Percentiles rank a stretch among this genome's conserved stretches.
These are phyloP conservation scores for Lagerstroemia speciosa DNA, from an alignment of 345 rosid genomes.

Conservation along the genomic window DNA sequence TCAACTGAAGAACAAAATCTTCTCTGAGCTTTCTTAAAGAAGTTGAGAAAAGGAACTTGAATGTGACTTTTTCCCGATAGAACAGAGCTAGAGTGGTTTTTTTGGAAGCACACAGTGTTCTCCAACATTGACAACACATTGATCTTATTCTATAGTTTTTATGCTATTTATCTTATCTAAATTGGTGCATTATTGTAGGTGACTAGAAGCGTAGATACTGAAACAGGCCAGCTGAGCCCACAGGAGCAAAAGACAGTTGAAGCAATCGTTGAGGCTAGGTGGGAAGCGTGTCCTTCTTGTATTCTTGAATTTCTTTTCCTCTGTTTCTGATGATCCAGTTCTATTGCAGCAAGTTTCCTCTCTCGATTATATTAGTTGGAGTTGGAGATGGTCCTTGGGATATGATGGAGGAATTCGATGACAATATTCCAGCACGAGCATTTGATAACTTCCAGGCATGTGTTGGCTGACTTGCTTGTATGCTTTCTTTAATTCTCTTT, in stretches of 20 bases:
- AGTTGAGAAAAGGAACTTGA: not conserved
- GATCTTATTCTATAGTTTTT: not conserved
- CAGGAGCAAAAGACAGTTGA: constrained; percentile 91
- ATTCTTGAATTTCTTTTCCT: not conserved
- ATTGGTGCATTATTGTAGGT: constrained; percentile 37
- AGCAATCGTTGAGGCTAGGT: constrained; percentile 94
- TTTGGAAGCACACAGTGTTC: not conserved
- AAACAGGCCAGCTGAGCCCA: constrained; percentile 66
- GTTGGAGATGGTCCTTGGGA: constrained; percentile 99
- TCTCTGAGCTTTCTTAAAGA: not conserved
- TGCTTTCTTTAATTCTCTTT: not conserved
- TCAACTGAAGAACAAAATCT: not conserved
- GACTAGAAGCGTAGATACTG: constrained; percentile 83
- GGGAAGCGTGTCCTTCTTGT: not conserved
- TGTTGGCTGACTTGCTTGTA: not conserved
- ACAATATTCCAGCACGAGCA: constrained; percentile 87
- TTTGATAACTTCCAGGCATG: constrained; percentile 92
- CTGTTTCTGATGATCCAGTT: constrained; percentile 13
- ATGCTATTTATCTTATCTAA: not conserved
- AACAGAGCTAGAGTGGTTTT: not conserved
- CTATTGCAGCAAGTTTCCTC: constrained; percentile 56
- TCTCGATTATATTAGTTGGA: constrained; percentile 83
- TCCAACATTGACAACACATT: not conserved
- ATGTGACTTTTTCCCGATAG: not conserved
- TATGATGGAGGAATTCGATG: constrained; percentile 93